Base-by-base conservation (phyloP, 495 filamentous ascomycete species). In the Schizothecium vesticola region DNA sequence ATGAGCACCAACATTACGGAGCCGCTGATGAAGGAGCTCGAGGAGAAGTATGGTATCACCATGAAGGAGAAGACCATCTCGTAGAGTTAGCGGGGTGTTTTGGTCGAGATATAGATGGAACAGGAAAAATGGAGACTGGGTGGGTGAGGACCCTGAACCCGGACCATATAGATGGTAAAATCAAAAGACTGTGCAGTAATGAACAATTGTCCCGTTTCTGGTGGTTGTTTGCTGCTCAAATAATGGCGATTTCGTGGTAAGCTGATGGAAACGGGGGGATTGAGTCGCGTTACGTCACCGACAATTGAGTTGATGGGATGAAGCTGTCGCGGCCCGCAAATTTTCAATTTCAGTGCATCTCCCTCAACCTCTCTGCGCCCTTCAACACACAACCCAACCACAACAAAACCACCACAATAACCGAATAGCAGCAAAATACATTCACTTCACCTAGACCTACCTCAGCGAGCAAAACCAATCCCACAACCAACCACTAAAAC, bases 1-100 rank as follows among this genome's bases (percentile, higher is more conserved):
- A 90, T 96, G 87, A 87, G 77, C 66, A 79, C 82, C 31, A 86
- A 91, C 69, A 90, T 96, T 75, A 89, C 87, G 76, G 81, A 84
- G 61, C 88, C 91, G 65, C 75, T 92, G 64, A 88, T 92, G 76
- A 87, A 88, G 82, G 87, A 89, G 77, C 66, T 71, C 29, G 69
- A 74, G 70, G 73, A 76, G 64, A 72, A 76, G 68, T 76, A 78
- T 29, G 75, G 75, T 7, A 77, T 77, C 57, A 73, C 69, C 63
- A 74, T 78, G 72, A 67, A 74, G 22, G 76, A 78, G 73, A 77
- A 78, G 73, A 77, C 76, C 21, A 73, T 77, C 43, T 77, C 75
- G 26, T 77, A 69, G 13, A 68, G 43, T 26, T 36, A n/a, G 16
- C 56, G 55, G 19, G 26, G 22, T 26, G 19, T n/a, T 2, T 2